A percentile compares a stretch with the other conserved stretches of the same genome.
phyloP scores from a whole-genome alignment of 1,139 yeast genomes.

The Arxiozyma telluris region DNA sequence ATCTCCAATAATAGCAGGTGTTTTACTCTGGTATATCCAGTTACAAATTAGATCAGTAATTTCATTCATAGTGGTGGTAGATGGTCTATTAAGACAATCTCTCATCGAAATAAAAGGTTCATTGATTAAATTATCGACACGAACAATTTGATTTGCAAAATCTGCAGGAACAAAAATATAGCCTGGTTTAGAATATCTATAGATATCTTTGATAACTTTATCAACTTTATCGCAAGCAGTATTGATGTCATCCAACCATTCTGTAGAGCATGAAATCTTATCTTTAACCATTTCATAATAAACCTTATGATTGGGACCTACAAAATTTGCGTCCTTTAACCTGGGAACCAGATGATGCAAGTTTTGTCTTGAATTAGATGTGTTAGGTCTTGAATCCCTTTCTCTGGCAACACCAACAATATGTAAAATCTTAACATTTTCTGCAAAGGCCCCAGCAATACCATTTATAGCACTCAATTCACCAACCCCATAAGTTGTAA shows the following conservation, averaged over 20 bases:
- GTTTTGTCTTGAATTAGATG: slow-evolving; percentile 40
- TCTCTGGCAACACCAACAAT: slow-evolving; percentile 55
- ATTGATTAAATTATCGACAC: slow-evolving; percentile 27
- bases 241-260: slow-evolving; percentile 42
- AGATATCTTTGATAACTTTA: slow-evolving; percentile 47
- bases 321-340: slow-evolving; percentile 41
- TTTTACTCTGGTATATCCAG: slow-evolving; percentile 40
- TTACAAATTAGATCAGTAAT: slow-evolving; percentile 32
- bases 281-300: slow-evolving; percentile 55
- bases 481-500: slow-evolving; percentile 69
- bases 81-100: slow-evolving; percentile 23
- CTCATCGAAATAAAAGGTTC: slow-evolving; percentile 26
- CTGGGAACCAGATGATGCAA: slow-evolving; percentile 69
- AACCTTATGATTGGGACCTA: slow-evolving; percentile 49
- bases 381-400: slow-evolving; percentile 31
- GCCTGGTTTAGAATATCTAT: slow-evolving; percentile 62
- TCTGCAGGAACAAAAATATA: slow-evolving; percentile 70
- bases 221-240: slow-evolving; percentile 53
- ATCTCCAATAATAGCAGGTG: slow-evolving; percentile 62
- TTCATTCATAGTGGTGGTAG: slow-evolving; percentile 31
- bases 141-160: slow-evolving; percentile 45
- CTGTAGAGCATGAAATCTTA: slow-evolving; percentile 50
- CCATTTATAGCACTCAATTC: slow-evolving; percentile 63
- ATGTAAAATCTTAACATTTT: slow-evolving; percentile 53
- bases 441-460: slow-evolving; percentile 59